Evolutionary conservation across 2,329 filamentous ascomycete genomes (phyloP), one percentile per base, ranked within the genome.

Genomic region (Xylaria sp.): DNA sequence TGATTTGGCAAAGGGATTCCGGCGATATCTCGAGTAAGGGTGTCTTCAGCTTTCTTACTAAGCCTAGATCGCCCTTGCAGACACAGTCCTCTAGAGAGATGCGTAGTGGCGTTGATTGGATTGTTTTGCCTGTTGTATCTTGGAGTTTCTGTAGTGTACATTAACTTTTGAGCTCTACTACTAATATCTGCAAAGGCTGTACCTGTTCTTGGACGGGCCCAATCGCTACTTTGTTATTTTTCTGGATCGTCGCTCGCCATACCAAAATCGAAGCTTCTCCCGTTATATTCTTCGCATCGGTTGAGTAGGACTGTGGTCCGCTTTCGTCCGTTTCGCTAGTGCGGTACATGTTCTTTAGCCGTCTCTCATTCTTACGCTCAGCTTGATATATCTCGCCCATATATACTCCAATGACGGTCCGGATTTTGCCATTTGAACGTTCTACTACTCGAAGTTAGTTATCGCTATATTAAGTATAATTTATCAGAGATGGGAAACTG

Each of bases 241-340:
- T 22, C 17, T 22, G 7, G 15, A 31, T 15, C 20, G 5, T 49
- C 31, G 29, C 60, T 39, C 42, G 50, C 60, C 50, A 62, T 10
- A 56, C 42, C 42, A 55, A 55, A 49, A 62, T 62, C 17, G 60
- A 62, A 49, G 39, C 60, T n/a, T 15, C 31, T 1, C 29, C 59
- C n/a, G 60, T 62, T 49, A 49, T n/a, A 49, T 62, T 62, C 10
- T 31, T 22, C 22, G 38, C 50, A 22, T 62, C 60, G 1, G 3
- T 38, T 1, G 31, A 4, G 42, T 62, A 62, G 27, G 29, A 38
- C 10, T 47, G n/a, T 20, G 11, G 10, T 9, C 10, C 39, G 9
- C 17, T 62, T 39, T 55, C 50, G n/a, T 62, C n/a, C 11, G 33
- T 5, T 38, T 55, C 13, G 60, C 31, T 17, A 11, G 20, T 39